Conservation (phyloP, 2,329 filamentous ascomycete species). For the Colletotrichum caudatum region DNA sequence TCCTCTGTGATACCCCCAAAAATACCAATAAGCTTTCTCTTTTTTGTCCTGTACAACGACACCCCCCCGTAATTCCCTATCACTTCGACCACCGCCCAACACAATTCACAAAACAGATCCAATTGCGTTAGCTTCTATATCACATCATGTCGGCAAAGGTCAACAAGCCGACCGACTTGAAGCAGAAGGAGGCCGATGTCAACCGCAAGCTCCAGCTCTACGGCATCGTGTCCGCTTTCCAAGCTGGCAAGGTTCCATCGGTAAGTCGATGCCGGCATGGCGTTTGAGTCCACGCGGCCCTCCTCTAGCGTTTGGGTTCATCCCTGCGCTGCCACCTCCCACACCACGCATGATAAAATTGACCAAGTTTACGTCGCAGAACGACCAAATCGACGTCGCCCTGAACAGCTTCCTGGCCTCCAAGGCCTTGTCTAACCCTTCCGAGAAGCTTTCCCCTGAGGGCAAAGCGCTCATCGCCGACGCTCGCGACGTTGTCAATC, state of each 20-base stretch:
- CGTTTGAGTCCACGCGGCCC: conserved; percentile 3
- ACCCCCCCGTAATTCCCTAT: conserved; percentile 17
- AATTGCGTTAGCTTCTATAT: conserved; percentile 22
- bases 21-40: conserved; percentile 11
- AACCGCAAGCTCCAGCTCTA: conserved; percentile 96
- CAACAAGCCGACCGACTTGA: conserved; percentile 79
- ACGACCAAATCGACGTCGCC: conserved; percentile 95
- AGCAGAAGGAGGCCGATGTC: conserved; percentile 86
- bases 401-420: conserved; percentile 88
- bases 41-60: conserved; percentile 15
- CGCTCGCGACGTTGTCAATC: conserved; percentile 80
- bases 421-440: conserved; percentile 76
- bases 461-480: conserved; percentile 84
- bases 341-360: conserved; percentile 29
- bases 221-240: conserved; percentile 88
- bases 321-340: neutral
- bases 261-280: conserved; percentile 61
- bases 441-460: conserved; percentile 82
- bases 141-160: conserved; percentile 61
- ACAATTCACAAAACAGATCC: conserved; percentile 2
- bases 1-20: conserved; percentile 36
- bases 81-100: neutral
- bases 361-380: conserved; percentile 62
- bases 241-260: conserved; percentile 90
- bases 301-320: neutral